Percentiles rank a stretch among this genome's conserved stretches.
phyloP scores from a whole-genome alignment of 441 rosid genomes.

The Erodium moschatum region DNA sequence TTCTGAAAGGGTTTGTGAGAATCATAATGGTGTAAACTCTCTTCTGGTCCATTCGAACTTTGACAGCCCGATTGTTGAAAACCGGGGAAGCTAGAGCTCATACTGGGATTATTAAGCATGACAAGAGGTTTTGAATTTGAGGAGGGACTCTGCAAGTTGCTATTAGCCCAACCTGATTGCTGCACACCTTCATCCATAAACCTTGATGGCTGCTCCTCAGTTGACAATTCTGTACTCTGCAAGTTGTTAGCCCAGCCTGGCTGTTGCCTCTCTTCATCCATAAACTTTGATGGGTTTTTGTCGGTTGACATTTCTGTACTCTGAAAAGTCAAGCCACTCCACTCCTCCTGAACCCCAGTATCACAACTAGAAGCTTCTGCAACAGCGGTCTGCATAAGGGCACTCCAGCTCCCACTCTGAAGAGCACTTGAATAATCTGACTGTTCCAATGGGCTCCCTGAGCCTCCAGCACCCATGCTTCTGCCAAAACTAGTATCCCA shows the following conservation, averaged over 20 bases:
- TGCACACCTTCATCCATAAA: no score
- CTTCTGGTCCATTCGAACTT: conserved; percentile 28
- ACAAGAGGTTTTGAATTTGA: conserved; percentile 28
- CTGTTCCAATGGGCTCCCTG: conserved; percentile 30
- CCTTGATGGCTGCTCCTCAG: no score
- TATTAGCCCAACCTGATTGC: background rate
- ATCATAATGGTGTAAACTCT: conserved; percentile 27
- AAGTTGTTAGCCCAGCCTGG: conserved; percentile 28
- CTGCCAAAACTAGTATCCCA: conserved; percentile 33
- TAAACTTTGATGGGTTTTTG: conserved; percentile 36
- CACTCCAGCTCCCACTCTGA: conserved; percentile 70
- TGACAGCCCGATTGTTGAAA: conserved; percentile 33
- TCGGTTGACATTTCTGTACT: conserved; percentile 38
- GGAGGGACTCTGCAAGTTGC: conserved; percentile 33
- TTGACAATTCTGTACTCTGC: conserved; percentile 39
- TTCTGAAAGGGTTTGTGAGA: conserved; percentile 33
- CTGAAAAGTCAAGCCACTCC: conserved; percentile 52
- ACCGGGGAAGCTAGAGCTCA: conserved; percentile 40
- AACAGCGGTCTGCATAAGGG: conserved; percentile 57
- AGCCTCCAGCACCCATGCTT: conserved; percentile 30
- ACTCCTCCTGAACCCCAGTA: conserved; percentile 47
- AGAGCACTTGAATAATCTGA: conserved; percentile 30
- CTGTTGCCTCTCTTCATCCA: conserved; percentile 38
- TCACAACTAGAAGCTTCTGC: conserved; percentile 59
- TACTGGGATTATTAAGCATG: conserved; percentile 20